Base-by-base conservation (phyloP, 345 rosid species). In the Iberis pinnata region DNA sequence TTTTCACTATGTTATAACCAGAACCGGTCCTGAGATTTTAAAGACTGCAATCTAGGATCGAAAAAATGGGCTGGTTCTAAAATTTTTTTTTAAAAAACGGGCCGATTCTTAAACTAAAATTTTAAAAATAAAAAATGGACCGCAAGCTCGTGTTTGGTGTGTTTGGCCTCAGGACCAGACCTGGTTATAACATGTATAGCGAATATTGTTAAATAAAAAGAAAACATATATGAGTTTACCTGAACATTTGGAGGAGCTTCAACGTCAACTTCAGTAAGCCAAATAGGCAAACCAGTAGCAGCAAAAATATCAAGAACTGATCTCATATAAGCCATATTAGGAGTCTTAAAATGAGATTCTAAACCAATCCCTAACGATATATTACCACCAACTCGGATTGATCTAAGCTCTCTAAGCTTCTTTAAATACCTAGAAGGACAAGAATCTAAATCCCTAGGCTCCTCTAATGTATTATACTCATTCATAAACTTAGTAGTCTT, bases 261-360 rank as follows among this genome's bases (percentile, higher is more conserved):
- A 1, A 90, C 94, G 29, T 86, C 98, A 2, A 90, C 59, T 62
- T 89, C 94, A 0, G 96, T 86, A 12, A 89, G 73, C 97, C 97
- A 84, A 17, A 84, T 73, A 12, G 95, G 95, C 31, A 77, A 39
- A 7, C 77, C 72, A 0, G 73, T 26, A 12, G 84, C 71, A 12
- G 68, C 89, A 0, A 83, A 74, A 22, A 75, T 72, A 42, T 86
- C 98, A 2, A 90, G 63, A 9, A 85, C 45, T 15, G 95, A 46
- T 67, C 98, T 78, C 64, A 82, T 74, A 61, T 84, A 90, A 6
- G 92, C 70, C 56, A 86, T 40, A 35, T 82, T 64, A 5, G 94
- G 88, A 0, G n/a, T 35, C 10, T 12, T 19, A 27, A 89, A 89
- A 73, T 86, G 97, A 10, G 74, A 57, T 53, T 89, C 89, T 0